Evolutionary conservation across 2,329 filamentous ascomycete genomes (phyloP).

Genomic region (Verticillium nonalfalfae): DNA sequence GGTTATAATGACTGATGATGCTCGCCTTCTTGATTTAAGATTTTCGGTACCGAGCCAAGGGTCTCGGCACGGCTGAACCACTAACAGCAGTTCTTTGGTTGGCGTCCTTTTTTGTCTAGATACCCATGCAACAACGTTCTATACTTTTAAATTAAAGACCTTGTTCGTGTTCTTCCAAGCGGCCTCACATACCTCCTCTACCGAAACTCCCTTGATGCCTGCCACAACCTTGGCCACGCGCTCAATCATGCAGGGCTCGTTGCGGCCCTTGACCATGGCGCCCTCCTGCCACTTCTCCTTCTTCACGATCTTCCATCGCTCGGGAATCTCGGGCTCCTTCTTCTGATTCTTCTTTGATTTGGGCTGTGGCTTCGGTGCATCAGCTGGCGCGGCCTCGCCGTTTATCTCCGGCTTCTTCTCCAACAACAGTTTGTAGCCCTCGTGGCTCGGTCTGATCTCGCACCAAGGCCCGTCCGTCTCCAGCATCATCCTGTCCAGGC

Average conservation of each 20-base stretch:
- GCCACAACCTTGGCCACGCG: constrained; percentile 87
- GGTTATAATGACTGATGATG: constrained; percentile 29
- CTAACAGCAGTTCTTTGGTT: not conserved
- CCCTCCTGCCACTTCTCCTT: constrained; percentile 92
- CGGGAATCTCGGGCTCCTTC: constrained; percentile 60
- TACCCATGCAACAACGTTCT: constrained; percentile 18
- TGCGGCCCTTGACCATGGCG: constrained; percentile 87
- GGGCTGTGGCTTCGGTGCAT: constrained; percentile 19
- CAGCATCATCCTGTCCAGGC: constrained; percentile 76
- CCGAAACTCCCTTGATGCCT: constrained; percentile 69
- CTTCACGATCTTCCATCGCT: constrained; percentile 78
- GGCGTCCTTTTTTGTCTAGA: constrained; percentile 12
- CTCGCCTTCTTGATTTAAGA: not conserved
- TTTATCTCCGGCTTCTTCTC: constrained; percentile 28
- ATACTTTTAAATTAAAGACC: constrained; percentile 66
- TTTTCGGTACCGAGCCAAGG: not conserved
- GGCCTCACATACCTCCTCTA: constrained; percentile 81
- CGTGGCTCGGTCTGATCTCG: constrained; percentile 85
- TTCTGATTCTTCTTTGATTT: constrained; percentile 45
- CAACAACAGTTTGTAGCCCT: constrained; percentile 65
- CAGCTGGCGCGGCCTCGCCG: constrained; percentile 10
- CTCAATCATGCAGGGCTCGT: constrained; percentile 84
- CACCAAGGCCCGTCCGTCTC: constrained; percentile 99
- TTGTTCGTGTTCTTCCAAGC: constrained; percentile 75
- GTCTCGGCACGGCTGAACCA: not conserved